Percentiles rank a stretch among this genome's conserved stretches.
These are phyloP conservation scores for Amanita brunnescens DNA, from an alignment of 768 basidiomycete genomes.

Conservation along the genomic window DNA sequence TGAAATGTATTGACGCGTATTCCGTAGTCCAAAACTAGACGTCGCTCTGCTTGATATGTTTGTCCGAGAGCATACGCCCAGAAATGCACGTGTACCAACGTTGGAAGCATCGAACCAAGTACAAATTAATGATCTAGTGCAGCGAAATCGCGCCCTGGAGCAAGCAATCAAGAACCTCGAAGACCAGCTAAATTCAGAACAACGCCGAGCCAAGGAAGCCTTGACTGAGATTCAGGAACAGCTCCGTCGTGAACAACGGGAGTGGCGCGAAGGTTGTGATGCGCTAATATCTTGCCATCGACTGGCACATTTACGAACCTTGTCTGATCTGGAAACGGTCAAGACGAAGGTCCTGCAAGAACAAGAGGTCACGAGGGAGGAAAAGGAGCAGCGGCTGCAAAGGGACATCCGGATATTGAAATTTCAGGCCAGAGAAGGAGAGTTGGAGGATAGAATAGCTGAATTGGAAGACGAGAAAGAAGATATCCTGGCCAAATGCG, in stretches of 20 bases:
- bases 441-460: slow-evolving; percentile 44
- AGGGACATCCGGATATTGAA: slow-evolving; percentile 61
- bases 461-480: slow-evolving; percentile 43
- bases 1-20: no score
- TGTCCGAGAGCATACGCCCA: slow-evolving; percentile 14
- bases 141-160: slow-evolving; percentile 57
- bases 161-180: slow-evolving; percentile 47
- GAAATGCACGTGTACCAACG: slow-evolving; percentile 26
- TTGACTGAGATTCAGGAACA: slow-evolving; percentile 36
- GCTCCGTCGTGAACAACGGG: slow-evolving; percentile 43
- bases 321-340: slow-evolving; percentile 46
- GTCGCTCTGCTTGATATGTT: slow-evolving; percentile 8
- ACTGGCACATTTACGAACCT: slow-evolving; percentile 52
- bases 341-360: slow-evolving; percentile 41
- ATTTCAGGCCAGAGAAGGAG: slow-evolving; percentile 56
- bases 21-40: no score
- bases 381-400: slow-evolving; percentile 51
- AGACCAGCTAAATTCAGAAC: slow-evolving; percentile 37
- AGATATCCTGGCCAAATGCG: slow-evolving; percentile 14
- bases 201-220: slow-evolving; percentile 31
- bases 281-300: slow-evolving; percentile 54
- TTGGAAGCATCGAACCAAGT: slow-evolving; percentile 53
- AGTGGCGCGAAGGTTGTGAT: slow-evolving; percentile 59
- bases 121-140: slow-evolving; percentile 69
- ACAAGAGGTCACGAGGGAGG: slow-evolving; percentile 43